phyloP scores from a whole-genome alignment of 2,329 filamentous ascomycete species.

The Diaporthe citri region DNA sequence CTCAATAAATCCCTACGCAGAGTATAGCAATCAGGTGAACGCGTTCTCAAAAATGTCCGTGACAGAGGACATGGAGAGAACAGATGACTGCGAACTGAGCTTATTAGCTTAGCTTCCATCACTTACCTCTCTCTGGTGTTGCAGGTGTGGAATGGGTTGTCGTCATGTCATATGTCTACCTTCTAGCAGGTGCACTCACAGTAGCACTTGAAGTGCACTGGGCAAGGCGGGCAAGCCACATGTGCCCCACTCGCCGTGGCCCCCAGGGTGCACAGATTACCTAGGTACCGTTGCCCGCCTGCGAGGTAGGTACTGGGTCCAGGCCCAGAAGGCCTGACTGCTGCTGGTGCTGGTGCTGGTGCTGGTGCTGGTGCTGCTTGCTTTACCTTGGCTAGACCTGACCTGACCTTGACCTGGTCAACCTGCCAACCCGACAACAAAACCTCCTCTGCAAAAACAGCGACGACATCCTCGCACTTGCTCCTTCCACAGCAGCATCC shows the following conservation, averaged over 20 bases:
- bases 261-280: conserved; percentile 16
- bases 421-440: conserved; percentile 23
- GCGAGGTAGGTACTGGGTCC: not conserved
- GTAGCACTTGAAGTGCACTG: not conserved
- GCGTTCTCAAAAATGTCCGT: not conserved
- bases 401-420: conserved; percentile 19
- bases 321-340: conserved; percentile 13
- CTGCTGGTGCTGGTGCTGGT: not conserved
- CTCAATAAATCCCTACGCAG: not conserved
- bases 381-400: not conserved
- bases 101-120: not conserved
- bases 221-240: conserved; percentile 7
- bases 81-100: not conserved
- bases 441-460: conserved; percentile 25
- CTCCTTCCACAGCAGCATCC: conserved; percentile 25
- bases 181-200: too few species aligned
- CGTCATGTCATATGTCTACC: not conserved
- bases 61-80: not conserved
- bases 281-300: not conserved
- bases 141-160: conserved; percentile 13
- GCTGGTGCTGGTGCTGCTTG: not conserved
- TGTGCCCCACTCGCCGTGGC: not conserved
- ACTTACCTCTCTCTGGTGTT: not conserved
- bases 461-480: conserved; percentile 23
- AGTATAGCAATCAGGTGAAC: not conserved